Evolutionary conservation across 495 filamentous ascomycete genomes (phyloP).

Genomic region (Chaetomium tenue): DNA sequence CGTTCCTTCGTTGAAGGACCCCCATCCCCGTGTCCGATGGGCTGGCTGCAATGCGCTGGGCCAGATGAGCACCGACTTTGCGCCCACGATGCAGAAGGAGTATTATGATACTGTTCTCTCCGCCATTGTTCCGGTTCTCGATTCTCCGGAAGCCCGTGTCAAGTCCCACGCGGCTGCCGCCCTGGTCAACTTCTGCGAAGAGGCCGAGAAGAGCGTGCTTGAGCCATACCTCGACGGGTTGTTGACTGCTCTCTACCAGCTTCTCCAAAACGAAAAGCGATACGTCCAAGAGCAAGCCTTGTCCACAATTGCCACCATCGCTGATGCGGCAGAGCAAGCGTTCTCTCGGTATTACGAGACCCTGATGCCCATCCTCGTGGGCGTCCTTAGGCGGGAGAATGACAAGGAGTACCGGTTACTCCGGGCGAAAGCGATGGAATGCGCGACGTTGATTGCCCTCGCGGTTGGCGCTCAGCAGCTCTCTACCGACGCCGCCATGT

Average conservation of each 20-base stretch:
- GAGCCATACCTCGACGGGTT: conserved; percentile 93
- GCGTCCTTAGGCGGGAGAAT: conserved; percentile 80
- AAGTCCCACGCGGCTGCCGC: conserved; percentile 97
- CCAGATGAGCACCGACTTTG: conserved; percentile 99
- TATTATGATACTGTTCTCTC: conserved; percentile 81
- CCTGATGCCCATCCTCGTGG: conserved; percentile 91
- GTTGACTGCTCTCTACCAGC: conserved; percentile 72
- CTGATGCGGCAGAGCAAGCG: conserved; percentile 92
- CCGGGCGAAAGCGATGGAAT: conserved; percentile 98
- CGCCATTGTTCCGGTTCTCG: conserved; percentile 88
- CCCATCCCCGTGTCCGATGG: conserved; percentile 93
- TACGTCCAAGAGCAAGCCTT: conserved; percentile 98
- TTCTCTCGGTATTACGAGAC: conserved; percentile 95
- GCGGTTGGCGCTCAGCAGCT: conserved; percentile 93
- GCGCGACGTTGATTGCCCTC: conserved; percentile 92
- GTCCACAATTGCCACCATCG: conserved; percentile 97
- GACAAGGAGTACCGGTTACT: conserved; percentile 90
- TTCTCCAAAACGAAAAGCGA: conserved; percentile 84
- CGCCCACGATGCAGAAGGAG: conserved; percentile 96
- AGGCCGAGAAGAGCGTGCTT: conserved; percentile 87
- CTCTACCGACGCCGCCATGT: conserved; percentile 75
- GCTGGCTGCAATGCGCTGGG: conserved; percentile 98
- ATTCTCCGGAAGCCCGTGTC: conserved; percentile 86
- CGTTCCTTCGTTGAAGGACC: conserved; percentile 84
- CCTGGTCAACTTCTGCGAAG: conserved; percentile 98